Conservation (phyloP, 2,329 filamentous ascomycete genomes). For the Hymenoscyphus scutula region DNA sequence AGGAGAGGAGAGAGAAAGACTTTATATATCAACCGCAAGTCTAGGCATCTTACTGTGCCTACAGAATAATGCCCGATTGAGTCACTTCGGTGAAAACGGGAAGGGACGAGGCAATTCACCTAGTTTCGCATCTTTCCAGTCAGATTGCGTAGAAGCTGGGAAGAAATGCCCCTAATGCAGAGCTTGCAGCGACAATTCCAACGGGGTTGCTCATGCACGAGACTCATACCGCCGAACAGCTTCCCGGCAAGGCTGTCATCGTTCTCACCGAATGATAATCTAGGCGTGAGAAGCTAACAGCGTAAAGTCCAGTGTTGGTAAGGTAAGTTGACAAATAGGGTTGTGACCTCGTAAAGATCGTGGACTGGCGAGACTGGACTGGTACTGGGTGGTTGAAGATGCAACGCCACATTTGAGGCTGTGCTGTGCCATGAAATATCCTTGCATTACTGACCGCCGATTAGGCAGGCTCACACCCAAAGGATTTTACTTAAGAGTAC, state of each 20-base stretch:
- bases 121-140: not conserved
- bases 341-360: not conserved
- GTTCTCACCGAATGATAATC: conserved; percentile 2
- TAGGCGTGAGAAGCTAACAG: not conserved
- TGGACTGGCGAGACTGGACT: no score
- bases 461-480: no score
- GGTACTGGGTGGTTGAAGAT: not conserved
- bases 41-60: conserved; percentile 1
- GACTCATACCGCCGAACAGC: not conserved
- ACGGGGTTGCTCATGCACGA: not conserved
- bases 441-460: not conserved
- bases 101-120: not conserved
- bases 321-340: not conserved
- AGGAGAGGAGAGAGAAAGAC: not conserved
- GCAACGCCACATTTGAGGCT: not conserved
- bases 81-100: not conserved
- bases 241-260: not conserved
- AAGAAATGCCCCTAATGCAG: no score
- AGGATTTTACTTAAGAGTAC: no score
- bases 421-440: not conserved
- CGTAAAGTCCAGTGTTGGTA: no score
- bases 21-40: not conserved
- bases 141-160: no score
- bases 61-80: not conserved
- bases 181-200: not conserved